phyloP scores from a whole-genome alignment of 208 protist genomes.

The Leishmania martiniquensis region DNA sequence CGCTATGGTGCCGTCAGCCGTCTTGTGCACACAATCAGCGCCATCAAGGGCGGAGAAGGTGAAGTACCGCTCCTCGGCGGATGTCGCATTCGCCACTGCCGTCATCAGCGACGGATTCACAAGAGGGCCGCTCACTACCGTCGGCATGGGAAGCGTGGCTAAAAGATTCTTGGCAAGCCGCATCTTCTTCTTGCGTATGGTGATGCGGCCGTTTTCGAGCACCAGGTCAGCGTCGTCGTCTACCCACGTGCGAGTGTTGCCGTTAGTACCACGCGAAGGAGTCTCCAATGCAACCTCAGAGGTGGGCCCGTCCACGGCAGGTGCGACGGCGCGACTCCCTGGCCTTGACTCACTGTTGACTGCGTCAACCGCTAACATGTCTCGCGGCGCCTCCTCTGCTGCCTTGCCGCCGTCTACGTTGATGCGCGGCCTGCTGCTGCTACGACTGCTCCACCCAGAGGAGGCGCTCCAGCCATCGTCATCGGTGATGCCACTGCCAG shows the following conservation, averaged over 20 bases:
- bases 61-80: neutral
- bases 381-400: constrained; percentile 1
- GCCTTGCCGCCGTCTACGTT: neutral
- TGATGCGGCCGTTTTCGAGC: constrained; percentile 27
- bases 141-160: constrained; percentile 20
- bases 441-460: constrained; percentile 33
- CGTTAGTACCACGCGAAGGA: neutral
- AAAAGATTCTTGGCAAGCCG: constrained; percentile 7
- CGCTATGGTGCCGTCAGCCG: neutral
- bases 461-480: constrained; percentile 31
- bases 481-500: neutral
- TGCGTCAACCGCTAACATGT: neutral
- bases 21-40: neutral
- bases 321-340: neutral
- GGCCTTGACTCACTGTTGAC: neutral
- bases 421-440: neutral
- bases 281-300: neutral
- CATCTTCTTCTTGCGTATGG: constrained; percentile 19
- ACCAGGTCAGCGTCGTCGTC: constrained; percentile 31
- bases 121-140: constrained; percentile 7
- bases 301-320: neutral
- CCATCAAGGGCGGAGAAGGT: neutral
- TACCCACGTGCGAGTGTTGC: constrained; percentile 23
- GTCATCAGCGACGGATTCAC: neutral
- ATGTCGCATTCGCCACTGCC: neutral